Percentiles rank a stretch among this genome's conserved stretches.
Conservation (phyloP, 257 asterid species). For the Solanum virginianum region DNA sequence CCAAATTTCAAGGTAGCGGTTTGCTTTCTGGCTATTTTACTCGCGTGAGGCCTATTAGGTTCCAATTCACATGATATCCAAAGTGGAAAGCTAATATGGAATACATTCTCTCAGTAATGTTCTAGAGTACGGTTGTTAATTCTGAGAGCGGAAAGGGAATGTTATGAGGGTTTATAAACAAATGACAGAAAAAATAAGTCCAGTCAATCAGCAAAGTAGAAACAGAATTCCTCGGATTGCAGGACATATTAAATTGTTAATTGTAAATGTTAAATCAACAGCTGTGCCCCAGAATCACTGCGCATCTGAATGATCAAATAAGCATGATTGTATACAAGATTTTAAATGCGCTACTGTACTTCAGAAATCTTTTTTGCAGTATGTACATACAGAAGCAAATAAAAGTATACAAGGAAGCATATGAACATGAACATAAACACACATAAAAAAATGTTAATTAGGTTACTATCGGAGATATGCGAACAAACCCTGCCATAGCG, state of each 20-base stretch:
- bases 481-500: constrained; percentile 44
- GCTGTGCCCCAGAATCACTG: background rate
- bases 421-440: background rate
- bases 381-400: background rate
- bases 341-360: background rate
- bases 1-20: background rate
- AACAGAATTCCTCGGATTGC: background rate
- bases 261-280: background rate
- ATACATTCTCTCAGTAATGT: background rate
- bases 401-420: background rate
- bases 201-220: background rate
- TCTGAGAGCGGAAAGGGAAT: background rate
- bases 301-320: background rate
- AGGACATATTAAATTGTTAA: background rate
- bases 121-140: background rate
- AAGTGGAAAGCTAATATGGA: background rate
- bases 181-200: background rate
- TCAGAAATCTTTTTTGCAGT: background rate
- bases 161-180: background rate
- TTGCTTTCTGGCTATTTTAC: background rate
- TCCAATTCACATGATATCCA: background rate
- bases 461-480: background rate
- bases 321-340: background rate
- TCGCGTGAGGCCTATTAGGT: background rate
- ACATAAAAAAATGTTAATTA: background rate